Percentiles rank a stretch among this genome's conserved stretches.
These are phyloP conservation scores for Xylariomycetidae sp. DNA, from an alignment of 2,329 filamentous ascomycete species.

Conservation along the genomic window DNA sequence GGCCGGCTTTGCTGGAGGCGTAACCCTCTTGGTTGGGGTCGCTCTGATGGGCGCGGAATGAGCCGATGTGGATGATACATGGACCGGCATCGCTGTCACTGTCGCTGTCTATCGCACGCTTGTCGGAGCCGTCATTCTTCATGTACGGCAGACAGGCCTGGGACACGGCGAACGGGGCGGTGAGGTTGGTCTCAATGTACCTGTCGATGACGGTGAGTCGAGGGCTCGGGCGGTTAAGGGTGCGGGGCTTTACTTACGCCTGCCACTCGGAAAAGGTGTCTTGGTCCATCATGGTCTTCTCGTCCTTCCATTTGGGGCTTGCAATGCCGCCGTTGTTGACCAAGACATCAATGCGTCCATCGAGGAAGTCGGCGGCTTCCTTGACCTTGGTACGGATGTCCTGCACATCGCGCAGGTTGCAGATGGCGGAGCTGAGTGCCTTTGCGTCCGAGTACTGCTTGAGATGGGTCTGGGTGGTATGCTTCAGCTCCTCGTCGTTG, in stretches of 20 bases:
- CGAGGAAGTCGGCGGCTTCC: constrained; percentile 29
- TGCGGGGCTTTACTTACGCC: constrained; percentile 16
- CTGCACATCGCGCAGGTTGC: constrained; percentile 33
- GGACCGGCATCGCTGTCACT: constrained; percentile 27
- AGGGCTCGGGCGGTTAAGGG: not conserved
- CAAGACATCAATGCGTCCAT: constrained; percentile 31
- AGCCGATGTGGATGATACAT: constrained; percentile 40
- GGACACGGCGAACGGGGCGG: constrained; percentile 36
- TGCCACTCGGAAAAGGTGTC: constrained; percentile 37
- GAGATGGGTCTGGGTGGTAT: constrained; percentile 27
- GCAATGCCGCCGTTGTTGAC: constrained; percentile 34
- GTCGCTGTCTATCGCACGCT: not conserved
- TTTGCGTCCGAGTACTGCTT: constrained; percentile 19
- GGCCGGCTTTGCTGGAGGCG: constrained; percentile 33
- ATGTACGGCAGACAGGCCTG: constrained; percentile 42
- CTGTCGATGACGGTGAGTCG: not conserved
- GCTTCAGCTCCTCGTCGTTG: constrained; percentile 32
- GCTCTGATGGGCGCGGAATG: constrained; percentile 38
- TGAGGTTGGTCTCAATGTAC: constrained; percentile 40
- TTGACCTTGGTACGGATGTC: constrained; percentile 30
- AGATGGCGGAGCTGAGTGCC: constrained; percentile 30
- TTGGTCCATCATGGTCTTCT: constrained; percentile 38
- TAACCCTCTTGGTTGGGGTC: constrained; percentile 44
- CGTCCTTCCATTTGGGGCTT: constrained; percentile 33
- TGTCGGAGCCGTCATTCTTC: constrained; percentile 20